Percentiles rank a stretch among this genome's conserved stretches.
Conservation (phyloP, 2,329 filamentous ascomycete species). For the Tolypocladium ovalisporum region DNA sequence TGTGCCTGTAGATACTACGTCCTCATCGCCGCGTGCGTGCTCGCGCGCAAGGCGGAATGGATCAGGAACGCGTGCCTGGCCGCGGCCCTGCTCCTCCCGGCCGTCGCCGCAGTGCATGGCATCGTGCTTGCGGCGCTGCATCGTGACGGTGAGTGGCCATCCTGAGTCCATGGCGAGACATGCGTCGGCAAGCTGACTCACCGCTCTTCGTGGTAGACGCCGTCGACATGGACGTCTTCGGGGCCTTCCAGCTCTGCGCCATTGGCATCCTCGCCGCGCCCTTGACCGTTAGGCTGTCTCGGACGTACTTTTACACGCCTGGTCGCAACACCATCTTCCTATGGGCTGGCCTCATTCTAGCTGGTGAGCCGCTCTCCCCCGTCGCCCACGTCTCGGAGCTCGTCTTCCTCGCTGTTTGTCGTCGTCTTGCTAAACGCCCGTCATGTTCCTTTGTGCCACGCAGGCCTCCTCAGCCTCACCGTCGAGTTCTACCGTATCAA, state of each 20-base stretch:
- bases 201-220: constrained; percentile 30
- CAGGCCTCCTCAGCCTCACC: constrained; percentile 48
- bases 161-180: neutral
- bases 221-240: constrained; percentile 58
- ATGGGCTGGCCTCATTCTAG: constrained; percentile 51
- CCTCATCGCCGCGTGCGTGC: constrained; percentile 50
- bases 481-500: constrained; percentile 52
- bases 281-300: constrained; percentile 47
- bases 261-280: constrained; percentile 56
- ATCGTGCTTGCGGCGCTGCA: constrained; percentile 51
- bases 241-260: constrained; percentile 56
- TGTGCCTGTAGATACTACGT: constrained; percentile 44
- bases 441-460: neutral
- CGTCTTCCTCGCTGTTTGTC: neutral
- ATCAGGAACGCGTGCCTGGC: constrained; percentile 52
- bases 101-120: constrained; percentile 52
- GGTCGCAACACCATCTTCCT: constrained; percentile 56
- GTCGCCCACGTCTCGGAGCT: neutral
- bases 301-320: constrained; percentile 52
- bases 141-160: constrained; percentile 35
- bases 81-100: constrained; percentile 50
- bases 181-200: neutral
- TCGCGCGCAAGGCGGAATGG: constrained; percentile 52
- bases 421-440: neutral
- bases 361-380: constrained; percentile 29